These are phyloP conservation scores for Bipolaris bicolor DNA, from an alignment of 2,329 filamentous ascomycete species.

Conservation along the genomic window DNA sequence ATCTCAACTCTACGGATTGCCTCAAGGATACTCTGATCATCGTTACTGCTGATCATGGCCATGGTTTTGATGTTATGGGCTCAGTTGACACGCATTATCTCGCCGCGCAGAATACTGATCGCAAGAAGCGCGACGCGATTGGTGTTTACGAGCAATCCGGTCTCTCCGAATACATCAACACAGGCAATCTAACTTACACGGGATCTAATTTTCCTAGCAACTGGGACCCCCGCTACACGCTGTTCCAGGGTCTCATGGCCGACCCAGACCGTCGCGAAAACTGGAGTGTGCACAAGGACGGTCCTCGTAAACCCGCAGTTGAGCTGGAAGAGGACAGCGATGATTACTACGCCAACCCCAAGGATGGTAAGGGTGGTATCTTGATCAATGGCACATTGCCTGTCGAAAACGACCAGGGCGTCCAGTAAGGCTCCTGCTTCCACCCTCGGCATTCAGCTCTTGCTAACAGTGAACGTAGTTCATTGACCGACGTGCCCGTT, in stretches of 20 bases:
- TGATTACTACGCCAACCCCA: conserved; percentile 71
- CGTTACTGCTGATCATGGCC: conserved; percentile 86
- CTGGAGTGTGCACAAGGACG: conserved; percentile 72
- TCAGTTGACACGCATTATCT: conserved; percentile 82
- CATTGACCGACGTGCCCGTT: conserved; percentile 57
- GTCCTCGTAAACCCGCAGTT: conserved; percentile 66
- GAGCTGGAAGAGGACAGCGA: conserved; percentile 56
- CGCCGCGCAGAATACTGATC: conserved; percentile 66
- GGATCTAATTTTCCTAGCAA: conserved; percentile 75
- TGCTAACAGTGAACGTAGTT: conserved; percentile 8
- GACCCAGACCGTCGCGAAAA: conserved; percentile 78
- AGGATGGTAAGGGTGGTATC: conserved; percentile 70
- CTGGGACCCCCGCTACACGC: conserved; percentile 84
- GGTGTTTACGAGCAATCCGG: conserved; percentile 77
- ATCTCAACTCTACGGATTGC: conserved; percentile 69
- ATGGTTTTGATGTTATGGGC: conserved; percentile 87
- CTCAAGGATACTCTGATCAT: conserved; percentile 79
- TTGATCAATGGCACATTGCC: conserved; percentile 77
- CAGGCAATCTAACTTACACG: conserved; percentile 67
- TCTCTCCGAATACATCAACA: conserved; percentile 74
- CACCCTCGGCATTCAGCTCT: no score
- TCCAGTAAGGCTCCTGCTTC: conserved; percentile 26
- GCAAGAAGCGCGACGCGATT: conserved; percentile 76
- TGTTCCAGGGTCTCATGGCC: conserved; percentile 74
- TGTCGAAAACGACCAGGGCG: conserved; percentile 64